A percentile compares a stretch with the other conserved stretches of the same genome.
Conservation (phyloP, 2,329 filamentous ascomycete species). For the Calonectria multiphialidica region DNA sequence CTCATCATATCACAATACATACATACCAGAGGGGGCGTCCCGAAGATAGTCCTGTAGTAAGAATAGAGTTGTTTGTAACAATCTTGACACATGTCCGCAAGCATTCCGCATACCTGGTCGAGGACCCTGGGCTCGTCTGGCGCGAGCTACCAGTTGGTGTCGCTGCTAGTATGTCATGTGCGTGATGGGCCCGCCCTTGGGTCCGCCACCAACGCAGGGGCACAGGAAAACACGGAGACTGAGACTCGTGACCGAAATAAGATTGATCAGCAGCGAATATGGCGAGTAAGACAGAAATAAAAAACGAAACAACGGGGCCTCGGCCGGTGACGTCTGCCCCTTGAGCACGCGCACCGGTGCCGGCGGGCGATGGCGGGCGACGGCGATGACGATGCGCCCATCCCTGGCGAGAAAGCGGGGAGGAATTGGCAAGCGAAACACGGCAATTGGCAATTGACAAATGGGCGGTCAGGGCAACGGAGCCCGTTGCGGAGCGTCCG, state of each 20-base stretch:
- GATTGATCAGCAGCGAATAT: background rate
- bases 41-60: background rate
- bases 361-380: background rate
- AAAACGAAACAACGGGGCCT: background rate
- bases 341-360: background rate
- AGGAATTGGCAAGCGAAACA: background rate
- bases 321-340: background rate
- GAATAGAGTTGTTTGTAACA: constrained; percentile 11
- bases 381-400: constrained; percentile 3
- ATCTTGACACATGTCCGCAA: background rate
- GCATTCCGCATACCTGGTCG: background rate
- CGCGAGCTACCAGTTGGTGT: constrained; percentile 7
- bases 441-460: constrained; percentile 8
- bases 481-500: background rate
- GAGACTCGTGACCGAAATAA: background rate
- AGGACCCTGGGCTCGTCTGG: background rate
- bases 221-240: background rate
- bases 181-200: background rate
- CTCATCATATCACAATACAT: background rate
- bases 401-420: constrained; percentile 2
- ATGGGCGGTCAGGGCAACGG: constrained; percentile 20
- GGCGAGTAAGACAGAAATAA: constrained; percentile 1
- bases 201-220: constrained; percentile 1
- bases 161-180: constrained; percentile 17
- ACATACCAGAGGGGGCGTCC: background rate